Percentiles rank a stretch among this genome's conserved stretches.
These are phyloP conservation scores for Phytophthora sansomeana DNA, from an alignment of 352 stramenopile species.

Conservation along the genomic window DNA sequence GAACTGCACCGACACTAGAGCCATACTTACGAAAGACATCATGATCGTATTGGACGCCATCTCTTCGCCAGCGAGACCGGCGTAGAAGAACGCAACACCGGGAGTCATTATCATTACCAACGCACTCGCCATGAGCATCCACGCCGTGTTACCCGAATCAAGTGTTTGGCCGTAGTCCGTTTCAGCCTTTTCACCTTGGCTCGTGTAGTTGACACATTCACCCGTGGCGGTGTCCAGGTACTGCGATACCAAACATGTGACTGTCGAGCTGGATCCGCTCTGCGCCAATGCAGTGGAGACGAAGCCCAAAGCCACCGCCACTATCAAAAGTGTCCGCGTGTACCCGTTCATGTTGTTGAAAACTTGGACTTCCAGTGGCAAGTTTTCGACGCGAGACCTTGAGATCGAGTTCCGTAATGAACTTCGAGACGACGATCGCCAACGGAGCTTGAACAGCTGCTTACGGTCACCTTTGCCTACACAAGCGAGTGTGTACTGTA, in stretches of 20 bases:
- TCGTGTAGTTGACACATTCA: constrained; percentile 40
- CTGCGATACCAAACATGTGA: constrained; percentile 19
- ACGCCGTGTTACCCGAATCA: constrained; percentile 62
- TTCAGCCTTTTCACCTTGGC: constrained; percentile 31
- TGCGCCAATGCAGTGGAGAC: constrained; percentile 33
- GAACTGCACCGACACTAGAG: constrained; percentile 78
- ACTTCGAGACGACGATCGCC: too few species aligned
- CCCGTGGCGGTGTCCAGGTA: constrained; percentile 39
- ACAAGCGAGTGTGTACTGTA: too few species aligned
- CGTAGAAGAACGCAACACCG: constrained; percentile 76
- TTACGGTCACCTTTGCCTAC: too few species aligned
- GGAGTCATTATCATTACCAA: constrained; percentile 74
- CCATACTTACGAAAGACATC: constrained; percentile 75
- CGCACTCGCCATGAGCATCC: constrained; percentile 52
- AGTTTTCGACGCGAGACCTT: too few species aligned
- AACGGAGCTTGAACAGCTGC: too few species aligned
- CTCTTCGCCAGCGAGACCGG: constrained; percentile 66
- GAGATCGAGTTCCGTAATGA: too few species aligned
- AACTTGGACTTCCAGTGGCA: too few species aligned
- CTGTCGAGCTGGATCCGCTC: constrained; percentile 17
- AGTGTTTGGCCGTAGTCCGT: constrained; percentile 29
- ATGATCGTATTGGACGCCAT: constrained; percentile 80
- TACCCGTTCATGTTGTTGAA: too few species aligned
- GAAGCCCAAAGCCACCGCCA: too few species aligned
- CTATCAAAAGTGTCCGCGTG: too few species aligned